phyloP scores from a whole-genome alignment of 78 protist genomes.

The Dictyostelium purpureum region DNA sequence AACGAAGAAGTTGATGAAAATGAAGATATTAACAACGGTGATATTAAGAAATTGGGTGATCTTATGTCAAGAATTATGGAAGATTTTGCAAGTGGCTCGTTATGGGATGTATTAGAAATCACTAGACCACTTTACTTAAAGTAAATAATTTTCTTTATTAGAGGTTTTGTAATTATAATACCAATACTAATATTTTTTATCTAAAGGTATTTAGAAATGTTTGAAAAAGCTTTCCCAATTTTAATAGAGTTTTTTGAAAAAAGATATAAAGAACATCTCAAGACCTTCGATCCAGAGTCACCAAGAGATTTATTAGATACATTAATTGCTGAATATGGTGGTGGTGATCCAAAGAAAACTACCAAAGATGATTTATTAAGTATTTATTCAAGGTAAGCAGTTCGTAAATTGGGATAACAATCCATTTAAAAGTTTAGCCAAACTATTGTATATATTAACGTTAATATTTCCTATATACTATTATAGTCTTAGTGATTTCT shows the following conservation, averaged over 20 bases:
- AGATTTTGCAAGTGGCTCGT: no score
- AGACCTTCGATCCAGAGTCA: neutral
- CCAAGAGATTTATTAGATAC: neutral
- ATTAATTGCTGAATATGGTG: neutral
- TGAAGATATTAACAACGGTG: neutral
- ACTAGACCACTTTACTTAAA: no score
- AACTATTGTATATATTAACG: neutral
- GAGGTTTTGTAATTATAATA: no score
- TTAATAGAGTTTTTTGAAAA: neutral
- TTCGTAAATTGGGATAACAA: no score
- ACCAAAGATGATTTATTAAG: neutral
- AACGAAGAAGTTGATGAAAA: neutral
- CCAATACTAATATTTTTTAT: no score
- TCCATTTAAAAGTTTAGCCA: neutral
- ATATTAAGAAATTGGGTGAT: neutral
- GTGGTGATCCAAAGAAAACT: no score
- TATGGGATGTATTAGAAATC: no score
- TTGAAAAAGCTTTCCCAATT: neutral
- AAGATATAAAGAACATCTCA: neutral
- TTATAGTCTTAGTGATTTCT: neutral
- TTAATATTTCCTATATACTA: neutral
- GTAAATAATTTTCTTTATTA: no score
- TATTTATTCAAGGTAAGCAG: neutral
- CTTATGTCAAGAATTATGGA: no score
- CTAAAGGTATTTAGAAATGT: neutral